A percentile compares a stretch with the other conserved stretches of the same genome.
phyloP scores from a whole-genome alignment of 495 filamentous ascomycete species.

The Penicillium flavigenum region DNA sequence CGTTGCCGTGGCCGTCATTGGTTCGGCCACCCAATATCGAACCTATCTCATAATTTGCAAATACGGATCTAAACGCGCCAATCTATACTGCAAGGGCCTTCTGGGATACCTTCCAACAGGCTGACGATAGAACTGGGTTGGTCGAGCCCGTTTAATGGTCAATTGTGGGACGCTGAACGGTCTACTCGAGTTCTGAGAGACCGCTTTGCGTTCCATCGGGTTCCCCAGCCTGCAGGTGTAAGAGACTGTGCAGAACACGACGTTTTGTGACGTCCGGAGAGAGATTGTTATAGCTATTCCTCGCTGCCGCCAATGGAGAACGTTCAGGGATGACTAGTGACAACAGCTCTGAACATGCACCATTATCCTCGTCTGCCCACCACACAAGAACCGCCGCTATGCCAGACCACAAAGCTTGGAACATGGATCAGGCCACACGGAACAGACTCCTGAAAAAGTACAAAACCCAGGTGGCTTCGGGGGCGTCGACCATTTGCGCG shows the following conservation, averaged over 20 bases:
- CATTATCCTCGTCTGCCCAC: conserved; percentile 31
- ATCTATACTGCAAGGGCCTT: not conserved
- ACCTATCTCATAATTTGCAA: not conserved
- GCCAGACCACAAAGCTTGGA: conserved; percentile 39
- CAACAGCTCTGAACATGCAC: conserved; percentile 47
- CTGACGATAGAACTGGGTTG: conserved; percentile 13
- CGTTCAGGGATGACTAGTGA: conserved; percentile 44
- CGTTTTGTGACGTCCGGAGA: not conserved
- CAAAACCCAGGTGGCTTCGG: conserved; percentile 49
- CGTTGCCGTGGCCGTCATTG: not conserved
- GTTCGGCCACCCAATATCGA: conserved; percentile 1
- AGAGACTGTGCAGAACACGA: conserved; percentile 4
- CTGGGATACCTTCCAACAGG: not conserved
- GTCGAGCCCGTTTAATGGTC: conserved; percentile 35
- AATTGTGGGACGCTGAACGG: conserved; percentile 54
- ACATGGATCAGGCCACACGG: conserved; percentile 41
- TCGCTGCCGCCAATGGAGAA: conserved; percentile 33
- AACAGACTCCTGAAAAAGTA: conserved; percentile 47
- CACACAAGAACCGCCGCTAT: conserved; percentile 34
- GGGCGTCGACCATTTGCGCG: conserved; percentile 43
- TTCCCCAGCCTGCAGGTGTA: conserved; percentile 43
- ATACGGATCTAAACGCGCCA: not conserved
- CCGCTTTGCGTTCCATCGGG: conserved; percentile 56
- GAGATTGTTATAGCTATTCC: conserved; percentile 2
- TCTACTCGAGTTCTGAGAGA: conserved; percentile 51